Percentiles rank a stretch among this genome's conserved stretches.
Conservation (phyloP, 2,329 filamentous ascomycete species). For the Calonectria honghensis region DNA sequence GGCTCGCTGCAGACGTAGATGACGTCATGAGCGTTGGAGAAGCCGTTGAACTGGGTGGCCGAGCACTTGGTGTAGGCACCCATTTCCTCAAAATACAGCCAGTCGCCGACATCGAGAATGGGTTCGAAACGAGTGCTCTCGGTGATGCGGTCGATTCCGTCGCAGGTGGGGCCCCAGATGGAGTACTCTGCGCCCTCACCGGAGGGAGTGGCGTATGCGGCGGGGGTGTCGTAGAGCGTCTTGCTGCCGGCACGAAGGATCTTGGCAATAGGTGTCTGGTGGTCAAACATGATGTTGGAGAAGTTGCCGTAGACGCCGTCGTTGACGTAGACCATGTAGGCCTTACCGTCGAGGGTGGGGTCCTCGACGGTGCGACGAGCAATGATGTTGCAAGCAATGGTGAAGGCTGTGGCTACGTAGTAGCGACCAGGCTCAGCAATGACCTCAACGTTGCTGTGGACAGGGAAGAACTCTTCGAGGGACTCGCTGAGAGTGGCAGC, state of each 20-base stretch:
- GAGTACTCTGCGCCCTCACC: conserved; percentile 85
- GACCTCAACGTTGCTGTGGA: conserved; percentile 81
- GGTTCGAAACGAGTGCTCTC: conserved; percentile 86
- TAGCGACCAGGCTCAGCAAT: conserved; percentile 98
- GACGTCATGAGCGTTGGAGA: conserved; percentile 92
- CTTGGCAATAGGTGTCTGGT: conserved; percentile 92
- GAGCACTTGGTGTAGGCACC: conserved; percentile 99
- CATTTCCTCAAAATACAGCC: conserved; percentile 99
- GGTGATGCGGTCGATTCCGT: conserved; percentile 96
- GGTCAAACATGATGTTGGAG: conserved; percentile 99
- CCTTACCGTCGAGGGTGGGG: conserved; percentile 77
- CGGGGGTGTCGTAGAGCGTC: conserved; percentile 74
- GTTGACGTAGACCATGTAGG: conserved; percentile 98
- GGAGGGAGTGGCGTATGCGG: conserved; percentile 67
- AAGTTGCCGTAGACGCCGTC: conserved; percentile 99
- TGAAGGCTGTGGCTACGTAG: conserved; percentile 95
- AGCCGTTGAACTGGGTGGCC: conserved; percentile 98
- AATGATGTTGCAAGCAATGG: conserved; percentile 95
- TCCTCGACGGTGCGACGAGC: conserved; percentile 92
- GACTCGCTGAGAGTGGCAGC: conserved; percentile 86
- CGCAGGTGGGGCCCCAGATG: conserved; percentile 98
- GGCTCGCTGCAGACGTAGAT: conserved; percentile 97
- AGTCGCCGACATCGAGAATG: conserved; percentile 92
- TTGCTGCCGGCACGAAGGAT: conserved; percentile 80
- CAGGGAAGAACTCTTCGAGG: conserved; percentile 91